Evolutionary conservation across 2,329 filamentous ascomycete genomes (phyloP).

Genomic region (Alternaria viburni): DNA sequence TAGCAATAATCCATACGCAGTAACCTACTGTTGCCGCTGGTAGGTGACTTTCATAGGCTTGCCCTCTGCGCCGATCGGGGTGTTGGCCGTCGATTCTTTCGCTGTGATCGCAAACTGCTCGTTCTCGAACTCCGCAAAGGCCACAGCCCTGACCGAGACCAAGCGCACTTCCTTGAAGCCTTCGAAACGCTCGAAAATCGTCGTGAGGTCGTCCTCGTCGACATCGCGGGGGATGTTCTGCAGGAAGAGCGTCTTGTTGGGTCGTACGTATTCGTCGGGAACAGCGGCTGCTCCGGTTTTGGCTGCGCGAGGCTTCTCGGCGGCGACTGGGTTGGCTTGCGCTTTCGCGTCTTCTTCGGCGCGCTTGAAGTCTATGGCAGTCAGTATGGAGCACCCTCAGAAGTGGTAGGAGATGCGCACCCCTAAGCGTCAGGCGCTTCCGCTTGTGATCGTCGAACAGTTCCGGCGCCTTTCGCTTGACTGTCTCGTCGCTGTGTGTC

Average conservation of each 20-base stretch:
- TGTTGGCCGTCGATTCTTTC: conserved; percentile 90
- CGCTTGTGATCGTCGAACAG: conserved; percentile 88
- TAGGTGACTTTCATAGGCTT: conserved; percentile 94
- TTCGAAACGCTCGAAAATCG: conserved; percentile 86
- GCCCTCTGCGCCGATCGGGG: conserved; percentile 74
- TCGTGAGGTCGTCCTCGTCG: conserved; percentile 77
- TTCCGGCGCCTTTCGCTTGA: conserved; percentile 76
- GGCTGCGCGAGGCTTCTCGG: conserved; percentile 64
- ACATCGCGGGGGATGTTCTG: conserved; percentile 90
- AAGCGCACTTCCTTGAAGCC: conserved; percentile 92
- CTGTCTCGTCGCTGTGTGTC: conserved; percentile 85
- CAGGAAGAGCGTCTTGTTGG: conserved; percentile 95
- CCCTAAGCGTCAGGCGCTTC: conserved; percentile 85
- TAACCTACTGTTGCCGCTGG: conserved; percentile 74
- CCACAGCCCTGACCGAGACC: conserved; percentile 88
- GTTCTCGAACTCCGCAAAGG: conserved; percentile 94
- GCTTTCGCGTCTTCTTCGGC: conserved; percentile 80
- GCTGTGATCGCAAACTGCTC: conserved; percentile 89
- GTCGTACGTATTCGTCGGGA: conserved; percentile 96
- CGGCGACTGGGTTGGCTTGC: conserved; percentile 69
- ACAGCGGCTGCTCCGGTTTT: conserved; percentile 77
- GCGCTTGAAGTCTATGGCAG: conserved; percentile 71
- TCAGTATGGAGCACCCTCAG: conserved; percentile 43
- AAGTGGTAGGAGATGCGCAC: conserved; percentile 55
- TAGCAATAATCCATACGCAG: conserved; percentile 25